Evolutionary conservation across 768 basidiomycete species (phyloP), one percentile per base, ranked within the genome.

Genomic region (Kwoniella dejecticola): DNA sequence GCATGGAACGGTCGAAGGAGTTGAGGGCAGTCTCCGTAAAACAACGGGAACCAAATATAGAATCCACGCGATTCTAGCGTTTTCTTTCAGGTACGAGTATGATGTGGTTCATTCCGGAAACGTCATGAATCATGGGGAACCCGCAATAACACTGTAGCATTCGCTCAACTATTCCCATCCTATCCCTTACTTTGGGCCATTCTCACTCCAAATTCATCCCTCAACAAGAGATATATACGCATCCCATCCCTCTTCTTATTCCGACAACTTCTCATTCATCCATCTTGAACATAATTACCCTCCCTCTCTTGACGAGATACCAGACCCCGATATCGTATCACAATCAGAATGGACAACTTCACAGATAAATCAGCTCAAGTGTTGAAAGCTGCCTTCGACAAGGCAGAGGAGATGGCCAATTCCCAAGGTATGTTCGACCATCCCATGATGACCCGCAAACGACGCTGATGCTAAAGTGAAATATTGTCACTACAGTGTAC

Each of bases 381-480:
- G 26, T 72, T 94, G 55, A 79, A 85, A 56, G 85, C 85, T 50
- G 87, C 91, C 1, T 78, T 90, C 55, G 89, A 91, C 70, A 83
- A 88, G 42, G 90, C 91, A 11, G 90, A 86, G 74, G 90, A 94
- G 78, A 86, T 91, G 74, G 83, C 89, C 17, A 86, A 91, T 71
- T 87, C 86, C 0, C 88, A 92, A 84, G 85, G 89, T 88, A 78
- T 68, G 79, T 79, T 13, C 2, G 23, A 33, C 21, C n/a, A 30
- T 33, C 53, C 5, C 15, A 1, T 23, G 26, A 21, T 11, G n/a
- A 29, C 24, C 23, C 45, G 4, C 5, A 26, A 21, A 8, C 12
- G 46, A 26, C 15, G 57, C 40, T 55, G 1, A 70, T 40, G 29
- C 48, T 57, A 50, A 68, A 57, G 27, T 19, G 1, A 2, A 2